A percentile compares a stretch with the other conserved stretches of the same genome.
Evolutionary conservation across 805 yeast species (phyloP).

Genomic region (Pichia phayaonensis): DNA sequence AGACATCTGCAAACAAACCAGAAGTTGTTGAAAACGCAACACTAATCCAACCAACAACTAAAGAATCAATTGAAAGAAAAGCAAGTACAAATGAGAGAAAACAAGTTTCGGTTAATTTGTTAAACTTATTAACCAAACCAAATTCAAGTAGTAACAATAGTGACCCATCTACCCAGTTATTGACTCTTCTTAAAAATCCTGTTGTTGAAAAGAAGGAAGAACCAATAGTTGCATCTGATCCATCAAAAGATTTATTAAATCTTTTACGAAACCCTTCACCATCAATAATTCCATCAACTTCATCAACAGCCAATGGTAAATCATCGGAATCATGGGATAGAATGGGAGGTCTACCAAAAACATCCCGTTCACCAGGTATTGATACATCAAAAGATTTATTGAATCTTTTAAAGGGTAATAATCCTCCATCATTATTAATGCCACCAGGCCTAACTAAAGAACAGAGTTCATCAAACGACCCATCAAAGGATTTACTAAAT

Average conservation of each 20-base stretch:
- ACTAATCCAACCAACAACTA: not conserved
- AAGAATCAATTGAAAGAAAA: not conserved
- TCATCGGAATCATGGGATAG: not conserved
- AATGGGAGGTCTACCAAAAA: not conserved
- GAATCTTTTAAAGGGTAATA: not conserved
- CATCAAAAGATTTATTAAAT: constrained; percentile 4
- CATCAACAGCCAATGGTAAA: not conserved
- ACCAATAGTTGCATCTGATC: not conserved
- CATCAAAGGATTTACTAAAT: constrained; percentile 2
- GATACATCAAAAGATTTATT: not conserved
- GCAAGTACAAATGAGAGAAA: not conserved
- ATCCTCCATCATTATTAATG: not conserved
- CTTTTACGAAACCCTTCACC: constrained; percentile 1
- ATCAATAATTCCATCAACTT: not conserved
- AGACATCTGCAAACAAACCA: too few species aligned
- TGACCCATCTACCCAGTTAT: constrained; percentile 9
- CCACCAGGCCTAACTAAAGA: not conserved
- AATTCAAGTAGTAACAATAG: not conserved
- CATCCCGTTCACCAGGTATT: not conserved
- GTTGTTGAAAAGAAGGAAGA: not conserved
- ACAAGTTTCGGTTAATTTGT: constrained; percentile 1
- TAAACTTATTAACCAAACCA: constrained; percentile 1
- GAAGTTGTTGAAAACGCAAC: not conserved
- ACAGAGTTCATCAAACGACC: not conserved
- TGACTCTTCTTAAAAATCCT: constrained; percentile 6